Percentiles rank a stretch among this genome's conserved stretches.
Evolutionary conservation across 2,329 filamentous ascomycete species (phyloP).

Genomic region (Sarocladium strictum): DNA sequence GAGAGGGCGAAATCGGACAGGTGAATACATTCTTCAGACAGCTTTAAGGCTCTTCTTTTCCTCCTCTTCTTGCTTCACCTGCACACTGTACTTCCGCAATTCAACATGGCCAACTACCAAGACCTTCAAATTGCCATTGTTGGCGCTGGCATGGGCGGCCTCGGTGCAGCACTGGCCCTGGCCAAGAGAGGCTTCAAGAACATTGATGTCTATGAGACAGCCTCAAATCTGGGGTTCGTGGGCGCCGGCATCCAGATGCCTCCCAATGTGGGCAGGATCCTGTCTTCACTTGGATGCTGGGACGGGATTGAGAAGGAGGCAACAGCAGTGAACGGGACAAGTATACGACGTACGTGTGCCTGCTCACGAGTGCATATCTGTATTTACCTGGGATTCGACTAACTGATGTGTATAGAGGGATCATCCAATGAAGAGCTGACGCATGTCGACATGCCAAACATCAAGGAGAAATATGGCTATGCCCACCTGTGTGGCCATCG

Average conservation of each 20-base stretch:
- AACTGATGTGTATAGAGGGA: constrained; percentile 43
- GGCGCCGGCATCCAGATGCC: constrained; percentile 80
- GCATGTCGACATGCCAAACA: constrained; percentile 63
- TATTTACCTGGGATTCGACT: no score
- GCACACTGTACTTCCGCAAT: no score
- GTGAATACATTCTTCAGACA: no score
- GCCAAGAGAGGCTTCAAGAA: constrained; percentile 70
- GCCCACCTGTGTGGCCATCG: constrained; percentile 78
- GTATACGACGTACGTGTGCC: constrained; percentile 56
- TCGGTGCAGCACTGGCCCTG: constrained; percentile 65
- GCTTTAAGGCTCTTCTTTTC: no score
- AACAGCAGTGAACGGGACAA: constrained; percentile 64
- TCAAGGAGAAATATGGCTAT: constrained; percentile 63
- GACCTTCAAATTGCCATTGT: constrained; percentile 31
- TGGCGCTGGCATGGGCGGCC: constrained; percentile 69
- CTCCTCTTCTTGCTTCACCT: no score
- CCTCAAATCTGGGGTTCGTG: constrained; percentile 70
- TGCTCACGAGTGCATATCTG: not conserved
- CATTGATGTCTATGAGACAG: constrained; percentile 69
- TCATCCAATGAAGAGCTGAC: constrained; percentile 62
- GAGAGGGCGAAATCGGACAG: not conserved
- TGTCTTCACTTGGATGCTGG: constrained; percentile 70
- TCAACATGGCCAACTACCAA: not conserved
- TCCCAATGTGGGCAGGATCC: constrained; percentile 74
- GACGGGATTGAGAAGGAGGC: constrained; percentile 63